Conservation (phyloP, 805 yeast species). For the Cyberlindnera subsufficiens region DNA sequence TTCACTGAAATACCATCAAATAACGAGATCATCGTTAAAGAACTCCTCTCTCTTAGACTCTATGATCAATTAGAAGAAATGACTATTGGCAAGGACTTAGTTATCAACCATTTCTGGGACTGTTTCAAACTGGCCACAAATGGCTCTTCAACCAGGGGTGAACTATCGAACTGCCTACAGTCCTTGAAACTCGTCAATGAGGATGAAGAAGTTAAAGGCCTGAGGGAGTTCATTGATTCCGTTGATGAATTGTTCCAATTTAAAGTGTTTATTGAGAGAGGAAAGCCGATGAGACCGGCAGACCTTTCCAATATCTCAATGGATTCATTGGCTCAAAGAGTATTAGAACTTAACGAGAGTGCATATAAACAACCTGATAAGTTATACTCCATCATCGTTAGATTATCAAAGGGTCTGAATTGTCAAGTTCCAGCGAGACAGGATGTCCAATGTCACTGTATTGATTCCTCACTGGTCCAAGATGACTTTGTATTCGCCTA, state of each 20-base stretch:
- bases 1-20: slow-evolving; percentile 5
- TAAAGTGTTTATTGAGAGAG: slow-evolving; percentile 26
- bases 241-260: slow-evolving; percentile 25
- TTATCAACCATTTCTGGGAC: slow-evolving; percentile 33
- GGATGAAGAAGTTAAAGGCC: slow-evolving; percentile 8
- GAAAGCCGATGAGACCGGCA: slow-evolving; percentile 33
- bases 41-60: slow-evolving; percentile 24
- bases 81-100: slow-evolving; percentile 7
- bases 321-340: slow-evolving; percentile 31
- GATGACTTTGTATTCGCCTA: slow-evolving; percentile 55
- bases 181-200: slow-evolving; percentile 19
- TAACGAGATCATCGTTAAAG: slow-evolving; percentile 18
- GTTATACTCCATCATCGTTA: slow-evolving; percentile 35
- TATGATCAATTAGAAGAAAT: slow-evolving; percentile 20
- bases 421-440: slow-evolving; percentile 21
- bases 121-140: slow-evolving; percentile 38
- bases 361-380: slow-evolving; percentile 41
- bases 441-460: slow-evolving; percentile 41
- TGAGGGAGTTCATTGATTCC: slow-evolving; percentile 19
- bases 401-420: slow-evolving; percentile 32
- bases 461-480: slow-evolving; percentile 62
- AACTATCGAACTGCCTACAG: slow-evolving; percentile 31
- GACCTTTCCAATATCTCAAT: slow-evolving; percentile 32
- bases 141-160: slow-evolving; percentile 33
- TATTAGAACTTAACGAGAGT: slow-evolving; percentile 48